phyloP scores from a whole-genome alignment of 495 filamentous ascomycete genomes.

The Pyrenula massariospora region DNA sequence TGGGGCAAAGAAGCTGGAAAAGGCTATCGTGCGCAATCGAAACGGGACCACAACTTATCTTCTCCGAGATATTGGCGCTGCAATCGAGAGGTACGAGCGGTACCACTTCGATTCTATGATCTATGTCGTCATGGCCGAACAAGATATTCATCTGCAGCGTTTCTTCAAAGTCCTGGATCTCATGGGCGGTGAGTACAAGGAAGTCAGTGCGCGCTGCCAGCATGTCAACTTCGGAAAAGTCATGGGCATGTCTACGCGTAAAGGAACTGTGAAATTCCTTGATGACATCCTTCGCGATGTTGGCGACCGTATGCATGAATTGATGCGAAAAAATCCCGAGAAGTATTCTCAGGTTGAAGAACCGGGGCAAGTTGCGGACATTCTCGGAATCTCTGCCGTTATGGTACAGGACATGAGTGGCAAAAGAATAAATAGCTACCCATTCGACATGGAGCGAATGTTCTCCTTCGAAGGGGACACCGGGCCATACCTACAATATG shows the following conservation, averaged over 20 bases:
- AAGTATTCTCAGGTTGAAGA: conserved; percentile 50
- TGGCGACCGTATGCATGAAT: conserved; percentile 52
- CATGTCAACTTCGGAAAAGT: conserved; percentile 56
- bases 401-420: conserved; percentile 58
- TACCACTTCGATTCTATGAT: conserved; percentile 62
- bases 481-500: conserved; percentile 59
- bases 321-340: conserved; percentile 47
- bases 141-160: conserved; percentile 51
- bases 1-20: conserved; percentile 42
- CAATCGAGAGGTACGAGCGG: conserved; percentile 44
- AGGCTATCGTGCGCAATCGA: conserved; percentile 44
- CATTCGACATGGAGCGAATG: conserved; percentile 53
- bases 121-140: conserved; percentile 50
- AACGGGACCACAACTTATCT: conserved; percentile 55
- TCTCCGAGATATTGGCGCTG: conserved; percentile 54
- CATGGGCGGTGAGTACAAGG: conserved; percentile 36
- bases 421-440: conserved; percentile 54
- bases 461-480: conserved; percentile 62
- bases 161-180: conserved; percentile 54
- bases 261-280: conserved; percentile 42
- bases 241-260: conserved; percentile 51
- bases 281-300: conserved; percentile 52
- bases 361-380: conserved; percentile 41
- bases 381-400: conserved; percentile 48
- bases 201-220: conserved; percentile 42